phyloP scores from a whole-genome alignment of 2,329 filamentous ascomycete genomes.

The Alternaria gaisen region DNA sequence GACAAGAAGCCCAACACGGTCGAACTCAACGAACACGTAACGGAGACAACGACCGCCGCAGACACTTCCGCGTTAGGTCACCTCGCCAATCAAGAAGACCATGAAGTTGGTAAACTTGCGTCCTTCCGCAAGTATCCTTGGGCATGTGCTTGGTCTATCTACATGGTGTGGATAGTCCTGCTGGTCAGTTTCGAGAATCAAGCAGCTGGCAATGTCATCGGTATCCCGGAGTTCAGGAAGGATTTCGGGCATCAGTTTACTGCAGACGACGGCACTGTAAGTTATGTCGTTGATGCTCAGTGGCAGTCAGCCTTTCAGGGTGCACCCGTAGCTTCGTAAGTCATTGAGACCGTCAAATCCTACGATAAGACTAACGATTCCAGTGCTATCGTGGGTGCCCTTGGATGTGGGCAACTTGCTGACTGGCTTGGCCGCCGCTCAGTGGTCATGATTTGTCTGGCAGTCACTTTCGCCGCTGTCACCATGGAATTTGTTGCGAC shows the following conservation, averaged over 20 bases:
- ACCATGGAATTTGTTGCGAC: constrained; percentile 56
- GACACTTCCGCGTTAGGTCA: constrained; percentile 25
- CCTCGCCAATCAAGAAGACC: constrained; percentile 33
- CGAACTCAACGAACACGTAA: constrained; percentile 26
- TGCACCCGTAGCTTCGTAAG: constrained; percentile 53
- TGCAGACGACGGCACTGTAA: constrained; percentile 37
- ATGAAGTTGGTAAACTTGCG: constrained; percentile 34
- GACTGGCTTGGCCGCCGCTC: constrained; percentile 50
- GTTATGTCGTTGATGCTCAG: constrained; percentile 53
- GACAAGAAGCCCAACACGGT: constrained; percentile 4
- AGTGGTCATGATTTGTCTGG: constrained; percentile 48
- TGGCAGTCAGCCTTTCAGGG: constrained; percentile 59
- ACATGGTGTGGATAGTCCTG: constrained; percentile 53
- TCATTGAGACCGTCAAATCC: not conserved
- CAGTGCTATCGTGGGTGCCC: constrained; percentile 42
- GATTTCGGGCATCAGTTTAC: constrained; percentile 53
- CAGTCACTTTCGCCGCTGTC: constrained; percentile 51
- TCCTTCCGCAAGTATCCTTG: constrained; percentile 39
- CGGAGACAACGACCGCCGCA: constrained; percentile 1
- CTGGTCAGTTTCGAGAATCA: constrained; percentile 56
- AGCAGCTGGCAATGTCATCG: constrained; percentile 53
- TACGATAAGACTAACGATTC: not conserved
- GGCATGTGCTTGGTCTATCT: constrained; percentile 51
- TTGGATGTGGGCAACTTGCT: constrained; percentile 48
- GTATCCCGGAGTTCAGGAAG: constrained; percentile 57